Base-by-base conservation (phyloP, 106 monocot species). In the Dendrobium officinale region DNA sequence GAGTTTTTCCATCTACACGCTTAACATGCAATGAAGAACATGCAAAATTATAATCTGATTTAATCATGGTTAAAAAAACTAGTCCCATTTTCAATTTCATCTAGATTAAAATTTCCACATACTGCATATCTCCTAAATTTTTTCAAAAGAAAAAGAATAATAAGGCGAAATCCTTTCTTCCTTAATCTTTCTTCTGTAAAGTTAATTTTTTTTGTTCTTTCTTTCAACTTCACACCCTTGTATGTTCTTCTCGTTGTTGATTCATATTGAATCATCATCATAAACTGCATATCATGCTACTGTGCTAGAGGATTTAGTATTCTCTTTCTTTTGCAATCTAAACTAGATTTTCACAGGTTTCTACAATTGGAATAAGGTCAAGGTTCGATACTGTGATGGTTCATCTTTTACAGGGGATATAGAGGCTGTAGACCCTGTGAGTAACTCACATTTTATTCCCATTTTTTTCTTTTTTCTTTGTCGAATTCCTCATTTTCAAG, bases 341-440 rank as follows among this genome's bases (percentile, higher is more conserved):
- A 70, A 70, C 70, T 37, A 4, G 33, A 76, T 49, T 76, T 27
- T 51, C 19, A 16, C 49, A 82, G 82, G 67, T 40, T 82, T 82
- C 19, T 77, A 82, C 37, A 82, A 82, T 54, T 82, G 82, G 82
- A 82, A 82, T 75, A 77, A 27, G 77, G 82, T 82, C 37, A 48
- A 67, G 18, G 67, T 82, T 41, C 82, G 82, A 16, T 82, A 82
- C 42, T 82, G 82, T 22, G 82, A 82, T 68, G 82, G 82, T 51
- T 77, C 82, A 16, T 82, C 82, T 4, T 82, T 82, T 77, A 82
- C 82, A 31, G 82, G 82, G 18, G 82, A 82, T 77, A 37, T 59
- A 81, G 81, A 75, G 61, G 75, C 67, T 18, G 82, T 82, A 77
- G 77, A 82, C 40, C 77, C 82, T 48, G 82, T 82, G 67, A 77